Base-by-base conservation (phyloP, 208 protist genomes). In the Herpetomonas samuelpessoai region DNA sequence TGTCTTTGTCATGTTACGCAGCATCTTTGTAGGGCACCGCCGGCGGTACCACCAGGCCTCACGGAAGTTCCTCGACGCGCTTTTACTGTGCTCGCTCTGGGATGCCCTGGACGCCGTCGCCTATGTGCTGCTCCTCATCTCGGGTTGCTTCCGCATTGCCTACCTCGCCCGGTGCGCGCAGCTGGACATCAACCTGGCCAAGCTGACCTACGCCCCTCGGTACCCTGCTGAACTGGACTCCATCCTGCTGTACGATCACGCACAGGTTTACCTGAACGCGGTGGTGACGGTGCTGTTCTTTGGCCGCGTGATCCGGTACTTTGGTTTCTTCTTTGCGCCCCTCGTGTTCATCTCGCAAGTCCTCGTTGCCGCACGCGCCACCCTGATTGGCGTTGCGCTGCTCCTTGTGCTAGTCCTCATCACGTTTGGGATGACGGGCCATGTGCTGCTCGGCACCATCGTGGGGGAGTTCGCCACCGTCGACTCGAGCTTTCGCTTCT, bases 401-500 rank as follows among this genome's bases (percentile, higher is more conserved):
- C 16, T 83, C n/a, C 72, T 73, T n/a, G 30, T 69, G 16, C 2
- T 83, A 14, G 22, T 38, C n/a, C 47, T 76, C 24, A 74, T 69
- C 4, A 60, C 56, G 6, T 88, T 71, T 30, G 71, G 74, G 0
- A 38, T 83, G 12, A 63, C 71, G 3, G 68, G 70, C 6, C 56
- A 76, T 14, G 35, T 30, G n/a, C 52, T 79, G 14, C 64, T 80
- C 26, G 56, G 70, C 27, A 3, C 28, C 24, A 62, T 25, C 24
- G 28, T 88, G 14, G 76, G 59, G 61, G 63, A 56, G 12, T 88
- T 83, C 39, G 68, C 62, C 21, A 73, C 45, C 51, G 61, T 88
- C 9, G 64, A 74, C 45, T 28, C 45, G 16, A 25, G 60, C 25
- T 75, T 79, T 41, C 31, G 56, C 46, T 73, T 48, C 10, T 52